Evolutionary conservation across 768 basidiomycete species (phyloP).

Genomic region (Gyrodon lividus): DNA sequence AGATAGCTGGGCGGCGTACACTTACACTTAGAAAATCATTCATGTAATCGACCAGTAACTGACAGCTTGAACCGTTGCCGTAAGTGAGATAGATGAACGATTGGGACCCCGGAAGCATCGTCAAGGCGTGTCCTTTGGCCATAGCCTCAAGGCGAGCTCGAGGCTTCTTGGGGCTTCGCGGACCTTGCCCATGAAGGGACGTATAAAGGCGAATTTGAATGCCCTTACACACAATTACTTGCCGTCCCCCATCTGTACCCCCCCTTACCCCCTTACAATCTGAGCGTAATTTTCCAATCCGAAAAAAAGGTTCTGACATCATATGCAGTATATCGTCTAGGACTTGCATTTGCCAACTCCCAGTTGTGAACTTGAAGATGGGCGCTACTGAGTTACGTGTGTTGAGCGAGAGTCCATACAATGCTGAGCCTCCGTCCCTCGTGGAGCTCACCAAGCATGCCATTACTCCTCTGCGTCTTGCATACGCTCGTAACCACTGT

Average conservation of each 20-base stretch:
- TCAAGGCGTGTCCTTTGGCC: too few relatives aligned
- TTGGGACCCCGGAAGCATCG: neutral
- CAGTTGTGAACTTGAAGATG: conserved; percentile 11
- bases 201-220: neutral
- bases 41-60: conserved; percentile 25
- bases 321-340: neutral
- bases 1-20: conserved; percentile 9
- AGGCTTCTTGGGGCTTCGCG: neutral
- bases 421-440: conserved; percentile 66
- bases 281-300: neutral
- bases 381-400: conserved; percentile 18
- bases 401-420: conserved; percentile 50
- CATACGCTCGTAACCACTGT: conserved; percentile 74
- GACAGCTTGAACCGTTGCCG: neutral
- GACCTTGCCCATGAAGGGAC: neutral
- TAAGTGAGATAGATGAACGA: neutral
- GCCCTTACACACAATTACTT: neutral
- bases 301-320: neutral
- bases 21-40: conserved; percentile 18
- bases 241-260: too few relatives aligned
- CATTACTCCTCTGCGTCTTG: conserved; percentile 60
- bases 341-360: neutral
- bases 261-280: neutral
- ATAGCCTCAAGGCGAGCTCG: neutral
- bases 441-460: conserved; percentile 46